Percentiles rank a stretch among this genome's conserved stretches.
Conservation (phyloP, 2,329 filamentous ascomycete species). For the Arachnomyces sp. region DNA sequence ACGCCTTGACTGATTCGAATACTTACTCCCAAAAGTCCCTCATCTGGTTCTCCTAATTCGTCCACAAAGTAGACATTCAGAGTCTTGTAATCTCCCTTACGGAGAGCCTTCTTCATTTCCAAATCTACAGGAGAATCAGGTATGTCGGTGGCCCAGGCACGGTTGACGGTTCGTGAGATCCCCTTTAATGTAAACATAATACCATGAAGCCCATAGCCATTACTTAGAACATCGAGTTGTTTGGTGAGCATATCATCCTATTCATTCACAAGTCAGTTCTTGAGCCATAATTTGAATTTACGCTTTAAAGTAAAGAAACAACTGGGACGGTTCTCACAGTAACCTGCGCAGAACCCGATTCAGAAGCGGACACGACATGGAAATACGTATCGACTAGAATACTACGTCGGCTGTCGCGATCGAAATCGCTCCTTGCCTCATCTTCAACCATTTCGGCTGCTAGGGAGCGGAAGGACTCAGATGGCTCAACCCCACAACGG, state of each 20-base stretch:
- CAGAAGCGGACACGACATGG: slow-evolving; percentile 36
- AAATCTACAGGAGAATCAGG: slow-evolving; percentile 3
- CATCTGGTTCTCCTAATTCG: slow-evolving; percentile 4
- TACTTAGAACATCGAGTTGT: slow-evolving; percentile 13
- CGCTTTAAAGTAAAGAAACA: too few relatives aligned
- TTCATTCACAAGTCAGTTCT: not conserved
- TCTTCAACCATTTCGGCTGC: too few relatives aligned
- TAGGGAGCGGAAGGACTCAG: too few relatives aligned
- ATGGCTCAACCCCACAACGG: too few relatives aligned
- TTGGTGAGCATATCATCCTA: slow-evolving; percentile 8
- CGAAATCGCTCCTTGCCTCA: too few relatives aligned
- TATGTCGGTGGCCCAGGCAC: slow-evolving; percentile 10
- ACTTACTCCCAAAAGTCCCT: slow-evolving; percentile 6
- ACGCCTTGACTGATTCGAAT: too few relatives aligned
- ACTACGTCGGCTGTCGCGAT: not conserved
- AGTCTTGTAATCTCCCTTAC: slow-evolving; percentile 19
- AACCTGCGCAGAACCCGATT: slow-evolving; percentile 17
- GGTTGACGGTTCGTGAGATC: slow-evolving; percentile 10
- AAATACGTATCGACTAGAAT: slow-evolving; percentile 38
- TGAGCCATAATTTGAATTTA: not conserved
- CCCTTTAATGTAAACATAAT: slow-evolving; percentile 9
- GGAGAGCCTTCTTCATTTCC: slow-evolving; percentile 12
- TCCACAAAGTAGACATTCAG: slow-evolving; percentile 22
- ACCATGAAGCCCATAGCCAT: slow-evolving; percentile 8
- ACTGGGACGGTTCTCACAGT: slow-evolving; percentile 16